Evolutionary conservation across 2,329 filamentous ascomycete genomes (phyloP), one percentile per base, ranked within the genome.

Genomic region (Arthroderma sp.): DNA sequence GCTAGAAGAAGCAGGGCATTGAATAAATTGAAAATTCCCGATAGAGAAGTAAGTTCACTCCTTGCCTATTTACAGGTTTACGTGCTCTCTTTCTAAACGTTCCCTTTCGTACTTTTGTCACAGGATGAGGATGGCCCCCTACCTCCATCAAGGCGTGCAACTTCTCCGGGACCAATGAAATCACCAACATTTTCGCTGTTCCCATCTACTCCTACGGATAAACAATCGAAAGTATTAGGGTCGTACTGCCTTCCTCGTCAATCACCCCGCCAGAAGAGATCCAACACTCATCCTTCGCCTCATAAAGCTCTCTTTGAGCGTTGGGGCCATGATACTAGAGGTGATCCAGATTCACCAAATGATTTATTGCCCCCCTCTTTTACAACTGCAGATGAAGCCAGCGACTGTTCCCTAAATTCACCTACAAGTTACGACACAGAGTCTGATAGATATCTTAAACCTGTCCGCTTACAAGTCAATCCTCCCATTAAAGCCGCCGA

Each of bases 1-100:
- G 65, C 68, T 54, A 66, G 71, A 57, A 66, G 70, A 44, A 73
- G 69, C 57, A 71, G 64, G 56, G 69, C 68, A 3, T 61, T 74
- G 39, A 67, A 73, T 35, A 80, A 77, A 58, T 70, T 87, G 0
- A 80, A 78, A 61, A 77, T 75, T 19, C 77, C 80, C 55, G 76
- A 77, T 58, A 71, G 73, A 54, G 65, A 68, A 64, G 68, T 75
- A 69, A 63, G 68, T 67, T 54, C 2, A 21, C 7, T 39, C 21
- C 19, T 38, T 54, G 15, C 5, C n/a, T n/a, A 38, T 11, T 38
- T 37, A 31, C 7, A 4, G 7, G 7, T 31, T 9, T 15, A 23
- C 15, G 13, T 47, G 33, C 23, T 51, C 33, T 17, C 13, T 35
- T 13, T 6, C 15, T 43, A 43, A 43, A 31, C 21, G 4, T 19